These are phyloP conservation scores for Tulasnella sp. DNA, from an alignment of 768 basidiomycete genomes.

Conservation along the genomic window DNA sequence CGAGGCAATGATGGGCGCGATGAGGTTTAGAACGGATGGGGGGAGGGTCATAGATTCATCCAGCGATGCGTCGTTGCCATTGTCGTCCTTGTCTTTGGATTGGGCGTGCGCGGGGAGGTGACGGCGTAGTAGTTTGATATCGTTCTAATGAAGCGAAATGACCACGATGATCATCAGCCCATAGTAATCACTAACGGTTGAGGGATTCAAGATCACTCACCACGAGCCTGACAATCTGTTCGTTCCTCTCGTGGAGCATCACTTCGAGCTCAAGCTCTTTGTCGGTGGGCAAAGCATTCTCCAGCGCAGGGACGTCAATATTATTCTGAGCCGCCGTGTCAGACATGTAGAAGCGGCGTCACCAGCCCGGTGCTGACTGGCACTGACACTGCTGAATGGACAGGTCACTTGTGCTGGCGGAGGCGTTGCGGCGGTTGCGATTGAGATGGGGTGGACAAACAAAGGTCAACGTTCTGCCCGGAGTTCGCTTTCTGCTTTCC, in stretches of 20 bases:
- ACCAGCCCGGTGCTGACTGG: too few species aligned
- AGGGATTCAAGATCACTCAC: conserved; percentile 35
- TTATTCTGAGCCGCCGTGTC: neutral
- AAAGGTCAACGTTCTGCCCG: too few species aligned
- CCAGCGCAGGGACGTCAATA: neutral
- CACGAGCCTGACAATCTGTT: conserved; percentile 56
- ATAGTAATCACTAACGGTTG: conserved; percentile 18
- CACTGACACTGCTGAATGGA: too few species aligned
- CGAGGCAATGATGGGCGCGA: conserved; percentile 24
- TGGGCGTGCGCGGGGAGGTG: conserved; percentile 34
- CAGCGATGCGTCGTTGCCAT: neutral
- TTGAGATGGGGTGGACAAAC: conserved; percentile 1
- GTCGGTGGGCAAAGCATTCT: conserved; percentile 40
- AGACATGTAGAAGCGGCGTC: neutral
- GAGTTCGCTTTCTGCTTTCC: too few species aligned
- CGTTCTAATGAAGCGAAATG: conserved; percentile 40
- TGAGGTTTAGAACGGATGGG: conserved; percentile 52
- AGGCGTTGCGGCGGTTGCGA: too few species aligned
- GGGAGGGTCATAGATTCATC: conserved; percentile 44
- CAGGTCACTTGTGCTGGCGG: too few species aligned
- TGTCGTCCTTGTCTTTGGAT: neutral
- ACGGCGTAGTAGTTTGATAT: conserved; percentile 56
- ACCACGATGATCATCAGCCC: conserved; percentile 17
- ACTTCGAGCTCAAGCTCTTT: conserved; percentile 76
- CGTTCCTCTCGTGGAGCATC: conserved; percentile 62